A percentile compares a stretch with the other conserved stretches of the same genome.
These are phyloP conservation scores for Moesziomyces sp. DNA, from an alignment of 1,284 basidiomycete genomes.

Conservation along the genomic window DNA sequence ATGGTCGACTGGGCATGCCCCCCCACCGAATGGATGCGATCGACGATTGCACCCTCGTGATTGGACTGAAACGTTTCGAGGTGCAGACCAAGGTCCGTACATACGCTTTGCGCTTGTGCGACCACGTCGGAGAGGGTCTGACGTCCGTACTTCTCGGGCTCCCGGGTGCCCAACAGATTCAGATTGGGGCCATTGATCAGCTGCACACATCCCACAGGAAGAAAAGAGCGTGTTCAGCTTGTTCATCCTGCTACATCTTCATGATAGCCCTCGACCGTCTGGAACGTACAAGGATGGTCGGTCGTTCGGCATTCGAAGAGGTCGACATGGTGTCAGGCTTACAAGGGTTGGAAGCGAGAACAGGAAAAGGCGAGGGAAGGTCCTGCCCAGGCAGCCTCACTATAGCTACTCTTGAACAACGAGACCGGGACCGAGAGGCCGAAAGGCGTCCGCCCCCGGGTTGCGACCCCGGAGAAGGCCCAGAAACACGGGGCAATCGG, in stretches of 20 bases:
- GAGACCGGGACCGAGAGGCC: too few relatives aligned
- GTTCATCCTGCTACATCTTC: too few relatives aligned
- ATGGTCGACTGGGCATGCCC: constrained; percentile 5
- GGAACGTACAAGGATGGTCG: constrained; percentile 8
- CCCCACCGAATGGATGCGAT: constrained; percentile 59
- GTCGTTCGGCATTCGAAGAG: constrained; percentile 6
- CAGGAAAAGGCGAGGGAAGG: too few relatives aligned
- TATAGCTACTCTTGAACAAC: too few relatives aligned
- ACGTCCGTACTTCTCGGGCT: constrained; percentile 67
- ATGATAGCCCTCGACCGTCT: too few relatives aligned
- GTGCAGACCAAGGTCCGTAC: constrained; percentile 2
- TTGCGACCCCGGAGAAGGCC: too few relatives aligned
- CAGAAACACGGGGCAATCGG: not conserved
- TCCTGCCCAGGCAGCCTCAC: too few relatives aligned
- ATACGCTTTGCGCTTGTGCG: not conserved
- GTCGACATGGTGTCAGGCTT: not conserved
- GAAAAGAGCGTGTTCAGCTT: not conserved
- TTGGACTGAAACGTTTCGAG: constrained; percentile 64
- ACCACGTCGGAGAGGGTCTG: constrained; percentile 60
- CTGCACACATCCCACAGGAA: constrained; percentile 1
- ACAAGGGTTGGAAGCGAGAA: not conserved
- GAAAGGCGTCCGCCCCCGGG: too few relatives aligned
- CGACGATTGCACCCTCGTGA: constrained; percentile 67
- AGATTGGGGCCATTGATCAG: constrained; percentile 66
- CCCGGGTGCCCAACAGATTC: constrained; percentile 67